Percentiles rank a stretch among this genome's conserved stretches.
Conservation (phyloP, 2,329 filamentous ascomycete species). For the Dactylellina sp. region DNA sequence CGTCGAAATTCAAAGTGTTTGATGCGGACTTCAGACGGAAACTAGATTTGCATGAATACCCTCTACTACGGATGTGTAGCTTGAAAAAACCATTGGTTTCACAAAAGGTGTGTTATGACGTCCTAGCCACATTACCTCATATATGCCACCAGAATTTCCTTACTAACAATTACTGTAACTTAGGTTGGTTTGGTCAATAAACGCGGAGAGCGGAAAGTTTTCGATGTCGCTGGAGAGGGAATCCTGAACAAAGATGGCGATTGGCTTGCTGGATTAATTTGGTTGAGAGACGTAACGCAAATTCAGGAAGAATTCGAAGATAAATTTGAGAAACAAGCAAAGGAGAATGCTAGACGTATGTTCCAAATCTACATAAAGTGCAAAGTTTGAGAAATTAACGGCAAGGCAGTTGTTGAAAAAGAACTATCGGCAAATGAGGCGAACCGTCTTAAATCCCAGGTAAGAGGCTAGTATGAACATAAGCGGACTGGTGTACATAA, state of each 20-base stretch:
- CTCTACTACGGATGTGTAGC: slow-evolving; percentile 36
- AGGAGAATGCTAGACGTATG: slow-evolving; percentile 77
- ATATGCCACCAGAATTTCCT: not conserved
- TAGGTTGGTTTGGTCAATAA: slow-evolving; percentile 73
- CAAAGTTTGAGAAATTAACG: slow-evolving; percentile 5
- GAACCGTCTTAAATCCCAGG: slow-evolving; percentile 76
- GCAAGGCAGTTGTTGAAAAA: slow-evolving; percentile 70
- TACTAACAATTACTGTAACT: not conserved
- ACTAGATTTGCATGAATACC: slow-evolving; percentile 36
- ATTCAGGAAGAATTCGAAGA: slow-evolving; percentile 75
- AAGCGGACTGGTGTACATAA: no score
- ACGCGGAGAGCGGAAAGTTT: slow-evolving; percentile 70
- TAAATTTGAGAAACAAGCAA: slow-evolving; percentile 69
- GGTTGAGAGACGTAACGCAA: slow-evolving; percentile 78
- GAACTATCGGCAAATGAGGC: slow-evolving; percentile 83
- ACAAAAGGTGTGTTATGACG: slow-evolving; percentile 29
- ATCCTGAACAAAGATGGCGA: slow-evolving; percentile 76
- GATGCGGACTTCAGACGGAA: slow-evolving; percentile 43
- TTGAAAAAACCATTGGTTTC: slow-evolving; percentile 36
- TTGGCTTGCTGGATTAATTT: slow-evolving; percentile 78
- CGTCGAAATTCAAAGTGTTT: slow-evolving; percentile 43
- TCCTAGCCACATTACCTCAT: no score
- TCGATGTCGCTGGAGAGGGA: slow-evolving; percentile 75
- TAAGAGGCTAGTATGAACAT: slow-evolving; percentile 62
- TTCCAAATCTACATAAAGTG: slow-evolving; percentile 62